Evolutionary conservation across 805 yeast genomes (phyloP).

Genomic region (Myxozyma neglecta): DNA sequence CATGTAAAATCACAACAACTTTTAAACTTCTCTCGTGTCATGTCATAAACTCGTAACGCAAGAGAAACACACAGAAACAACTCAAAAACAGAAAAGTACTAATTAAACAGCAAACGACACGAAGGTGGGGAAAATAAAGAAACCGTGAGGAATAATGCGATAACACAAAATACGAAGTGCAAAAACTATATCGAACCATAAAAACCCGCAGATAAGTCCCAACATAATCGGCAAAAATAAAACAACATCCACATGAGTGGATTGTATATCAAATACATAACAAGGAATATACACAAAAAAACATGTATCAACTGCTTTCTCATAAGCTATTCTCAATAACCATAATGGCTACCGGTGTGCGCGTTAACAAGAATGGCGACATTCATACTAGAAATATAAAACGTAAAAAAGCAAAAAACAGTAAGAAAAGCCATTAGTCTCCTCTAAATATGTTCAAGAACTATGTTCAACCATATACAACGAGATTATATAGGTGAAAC

Average conservation of each 20-base stretch:
- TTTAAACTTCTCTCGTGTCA: slow-evolving; percentile 12
- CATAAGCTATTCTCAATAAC: background rate
- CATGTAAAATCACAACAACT: slow-evolving; percentile 16
- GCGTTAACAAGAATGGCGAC: slow-evolving; percentile 19
- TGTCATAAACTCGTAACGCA: background rate
- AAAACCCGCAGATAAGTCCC: background rate
- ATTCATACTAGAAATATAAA: slow-evolving; percentile 5
- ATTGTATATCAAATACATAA: background rate
- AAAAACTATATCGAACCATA: background rate
- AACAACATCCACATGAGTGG: background rate
- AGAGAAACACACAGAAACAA: background rate
- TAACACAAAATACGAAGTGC: slow-evolving; percentile 7
- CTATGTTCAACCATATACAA: background rate
- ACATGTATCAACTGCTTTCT: background rate
- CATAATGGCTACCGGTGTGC: slow-evolving; percentile 13
- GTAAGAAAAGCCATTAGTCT: background rate
- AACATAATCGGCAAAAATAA: background rate
- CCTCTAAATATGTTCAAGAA: background rate
- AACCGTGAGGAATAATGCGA: slow-evolving; percentile 13
- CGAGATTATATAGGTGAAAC: background rate
- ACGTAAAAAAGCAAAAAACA: background rate
- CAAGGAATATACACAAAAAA: slow-evolving; percentile 8
- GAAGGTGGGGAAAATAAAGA: slow-evolving; percentile 13
- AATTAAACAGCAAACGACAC: slow-evolving; percentile 10
- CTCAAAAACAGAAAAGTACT: slow-evolving; percentile 6